phyloP scores from a whole-genome alignment of 495 filamentous ascomycete genomes.

The Aspergillus biplanus region DNA sequence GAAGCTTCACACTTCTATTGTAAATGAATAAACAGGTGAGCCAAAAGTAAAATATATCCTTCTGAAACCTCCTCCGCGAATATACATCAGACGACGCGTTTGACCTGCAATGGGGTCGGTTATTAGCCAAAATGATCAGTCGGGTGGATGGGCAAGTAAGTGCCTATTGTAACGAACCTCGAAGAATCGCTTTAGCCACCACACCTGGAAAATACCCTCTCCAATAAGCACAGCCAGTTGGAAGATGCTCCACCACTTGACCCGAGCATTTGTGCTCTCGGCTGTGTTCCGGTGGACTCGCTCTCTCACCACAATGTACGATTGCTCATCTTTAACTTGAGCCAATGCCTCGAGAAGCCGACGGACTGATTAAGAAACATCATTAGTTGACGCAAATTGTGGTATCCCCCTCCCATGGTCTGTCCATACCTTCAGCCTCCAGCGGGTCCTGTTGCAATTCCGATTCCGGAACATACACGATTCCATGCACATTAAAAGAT shows the following conservation, averaged over 20 bases:
- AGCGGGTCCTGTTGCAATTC: slow-evolving; percentile 86
- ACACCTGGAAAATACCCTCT: slow-evolving; percentile 96
- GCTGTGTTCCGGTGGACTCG: slow-evolving; percentile 96
- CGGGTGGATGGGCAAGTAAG: background rate
- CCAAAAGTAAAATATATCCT: slow-evolving; percentile 5
- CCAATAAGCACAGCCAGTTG: slow-evolving; percentile 87
- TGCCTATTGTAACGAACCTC: slow-evolving; percentile 63
- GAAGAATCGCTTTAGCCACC: slow-evolving; percentile 99
- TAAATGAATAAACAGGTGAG: slow-evolving; percentile 1
- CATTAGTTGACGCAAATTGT: slow-evolving; percentile 20
- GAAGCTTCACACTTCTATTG: slow-evolving; percentile 15
- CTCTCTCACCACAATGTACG: slow-evolving; percentile 94
- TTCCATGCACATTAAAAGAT: slow-evolving; percentile 97
- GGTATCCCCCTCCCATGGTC: background rate
- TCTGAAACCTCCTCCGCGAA: slow-evolving; percentile 13
- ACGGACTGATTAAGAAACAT: slow-evolving; percentile 62
- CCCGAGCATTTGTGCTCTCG: slow-evolving; percentile 94
- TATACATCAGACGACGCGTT: slow-evolving; percentile 45
- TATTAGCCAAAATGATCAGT: background rate
- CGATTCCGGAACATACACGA: slow-evolving; percentile 92
- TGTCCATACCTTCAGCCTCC: slow-evolving; percentile 74
- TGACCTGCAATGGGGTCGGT: slow-evolving; percentile 34
- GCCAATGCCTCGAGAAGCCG: slow-evolving; percentile 80
- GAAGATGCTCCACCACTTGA: slow-evolving; percentile 99
- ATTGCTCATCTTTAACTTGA: slow-evolving; percentile 96